These are phyloP conservation scores for Austropuccinia psidii DNA, from an alignment of 1,284 basidiomycete genomes.

Conservation along the genomic window DNA sequence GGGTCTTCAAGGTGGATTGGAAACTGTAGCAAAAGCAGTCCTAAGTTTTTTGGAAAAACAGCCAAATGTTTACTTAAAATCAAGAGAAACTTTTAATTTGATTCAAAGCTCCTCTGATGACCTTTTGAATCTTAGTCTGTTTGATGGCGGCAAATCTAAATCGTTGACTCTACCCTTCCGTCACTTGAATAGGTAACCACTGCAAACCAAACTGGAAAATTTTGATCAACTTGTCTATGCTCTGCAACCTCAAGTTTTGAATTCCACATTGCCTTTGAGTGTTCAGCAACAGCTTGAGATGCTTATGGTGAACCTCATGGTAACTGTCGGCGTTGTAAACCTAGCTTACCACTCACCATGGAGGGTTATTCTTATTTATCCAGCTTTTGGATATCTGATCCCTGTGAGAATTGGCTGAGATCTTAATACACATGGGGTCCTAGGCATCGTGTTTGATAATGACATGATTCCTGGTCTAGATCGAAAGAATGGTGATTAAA, in stretches of 20 bases:
- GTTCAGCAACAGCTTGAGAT: constrained; percentile 58
- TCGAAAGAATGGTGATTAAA: constrained; percentile 38
- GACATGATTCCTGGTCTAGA: constrained; percentile 47
- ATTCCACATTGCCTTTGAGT: constrained; percentile 43
- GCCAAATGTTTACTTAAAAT: constrained; percentile 58
- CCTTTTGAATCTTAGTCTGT: constrained; percentile 41
- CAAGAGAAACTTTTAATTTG: constrained; percentile 50
- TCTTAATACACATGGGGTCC: constrained; percentile 46
- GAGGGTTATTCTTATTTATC: constrained; percentile 47
- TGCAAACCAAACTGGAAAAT: no score
- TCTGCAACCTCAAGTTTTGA: constrained; percentile 40
- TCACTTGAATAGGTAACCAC: not conserved
- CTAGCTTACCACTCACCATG: constrained; percentile 57
- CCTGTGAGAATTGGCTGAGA: constrained; percentile 62
- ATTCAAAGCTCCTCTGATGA: constrained; percentile 48
- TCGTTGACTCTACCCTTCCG: not conserved
- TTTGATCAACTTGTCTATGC: constrained; percentile 40
- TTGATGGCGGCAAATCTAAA: constrained; percentile 14
- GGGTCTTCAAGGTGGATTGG: constrained; percentile 70
- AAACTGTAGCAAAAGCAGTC: constrained; percentile 60
- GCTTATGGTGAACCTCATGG: constrained; percentile 47
- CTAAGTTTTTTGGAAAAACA: constrained; percentile 51
- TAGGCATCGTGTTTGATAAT: constrained; percentile 59
- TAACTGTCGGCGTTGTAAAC: constrained; percentile 61
- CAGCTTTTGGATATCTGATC: constrained; percentile 89